phyloP scores from a whole-genome alignment of 2,329 filamentous ascomycete genomes.

The Fusarium metavorans region DNA sequence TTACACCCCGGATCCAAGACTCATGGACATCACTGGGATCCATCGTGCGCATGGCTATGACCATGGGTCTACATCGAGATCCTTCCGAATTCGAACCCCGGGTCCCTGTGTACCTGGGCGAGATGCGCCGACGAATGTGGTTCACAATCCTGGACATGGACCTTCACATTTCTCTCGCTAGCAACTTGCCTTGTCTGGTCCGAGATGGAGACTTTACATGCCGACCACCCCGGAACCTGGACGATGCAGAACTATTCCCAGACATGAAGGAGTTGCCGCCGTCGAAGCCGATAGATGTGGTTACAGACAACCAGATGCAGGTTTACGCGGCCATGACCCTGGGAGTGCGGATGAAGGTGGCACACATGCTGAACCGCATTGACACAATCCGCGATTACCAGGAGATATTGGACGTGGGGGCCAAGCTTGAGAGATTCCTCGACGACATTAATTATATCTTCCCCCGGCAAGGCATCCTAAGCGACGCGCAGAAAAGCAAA shows the following conservation, averaged over 20 bases:
- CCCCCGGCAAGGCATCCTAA: conserved; percentile 58
- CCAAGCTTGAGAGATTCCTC: conserved; percentile 64
- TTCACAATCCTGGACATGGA: conserved; percentile 69
- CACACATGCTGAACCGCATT: conserved; percentile 63
- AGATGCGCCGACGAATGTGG: conserved; percentile 67
- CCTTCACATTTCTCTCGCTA: conserved; percentile 65
- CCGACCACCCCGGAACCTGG: conserved; percentile 64
- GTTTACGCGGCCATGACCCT: conserved; percentile 66
- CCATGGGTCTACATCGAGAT: conserved; percentile 69
- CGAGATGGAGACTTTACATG: conserved; percentile 67
- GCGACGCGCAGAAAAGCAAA: conserved; percentile 59
- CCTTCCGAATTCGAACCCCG: conserved; percentile 64
- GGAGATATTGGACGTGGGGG: conserved; percentile 65
- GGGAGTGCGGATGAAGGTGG: conserved; percentile 61
- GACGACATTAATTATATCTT: conserved; percentile 67
- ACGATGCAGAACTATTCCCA: conserved; percentile 62
- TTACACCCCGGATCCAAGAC: conserved; percentile 63
- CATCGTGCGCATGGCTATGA: conserved; percentile 69
- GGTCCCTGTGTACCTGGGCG: conserved; percentile 64
- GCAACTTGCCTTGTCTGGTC: conserved; percentile 63
- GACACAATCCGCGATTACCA: conserved; percentile 65
- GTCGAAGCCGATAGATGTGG: conserved; percentile 62
- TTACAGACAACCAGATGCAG: conserved; percentile 66
- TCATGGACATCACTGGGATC: conserved; percentile 67
- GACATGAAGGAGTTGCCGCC: conserved; percentile 63